Conservation (phyloP, 2,329 filamentous ascomycete genomes). For the Cordyceps javanica region DNA sequence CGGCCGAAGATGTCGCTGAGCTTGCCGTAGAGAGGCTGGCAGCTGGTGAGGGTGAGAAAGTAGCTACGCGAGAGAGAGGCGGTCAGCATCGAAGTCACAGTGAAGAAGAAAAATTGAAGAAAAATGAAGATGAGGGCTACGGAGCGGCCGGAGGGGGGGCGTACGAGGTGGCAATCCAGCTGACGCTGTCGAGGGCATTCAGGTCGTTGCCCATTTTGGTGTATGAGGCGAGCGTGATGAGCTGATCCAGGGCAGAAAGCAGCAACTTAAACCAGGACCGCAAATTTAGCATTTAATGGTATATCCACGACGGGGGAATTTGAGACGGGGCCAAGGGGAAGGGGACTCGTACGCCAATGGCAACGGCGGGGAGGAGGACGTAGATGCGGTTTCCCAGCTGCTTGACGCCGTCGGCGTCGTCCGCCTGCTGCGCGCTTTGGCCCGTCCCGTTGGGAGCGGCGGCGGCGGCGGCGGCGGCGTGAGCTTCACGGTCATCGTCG, state of each 20-base stretch:
- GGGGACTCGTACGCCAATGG: slow-evolving; percentile 29
- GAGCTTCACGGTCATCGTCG: background rate
- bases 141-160: background rate
- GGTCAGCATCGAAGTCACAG: no score
- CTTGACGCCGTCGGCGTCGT: slow-evolving; percentile 12
- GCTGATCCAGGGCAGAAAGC: slow-evolving; percentile 68
- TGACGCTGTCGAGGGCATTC: slow-evolving; percentile 65
- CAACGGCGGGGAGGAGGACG: slow-evolving; percentile 31
- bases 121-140: background rate
- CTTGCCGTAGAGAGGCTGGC: slow-evolving; percentile 69
- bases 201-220: slow-evolving; percentile 71
- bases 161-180: slow-evolving; percentile 60
- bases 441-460: background rate
- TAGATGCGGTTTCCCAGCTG: slow-evolving; percentile 31
- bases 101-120: background rate
- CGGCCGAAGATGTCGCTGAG: slow-evolving; percentile 66
- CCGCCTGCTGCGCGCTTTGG: background rate
- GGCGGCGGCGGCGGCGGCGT: background rate
- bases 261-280: slow-evolving; percentile 48
- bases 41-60: slow-evolving; percentile 67
- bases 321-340: background rate
- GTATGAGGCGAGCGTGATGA: slow-evolving; percentile 72
- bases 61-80: slow-evolving; percentile 38
- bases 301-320: no score
- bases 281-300: background rate